Conservation (phyloP, 2,329 filamentous ascomycete species). For the Pezicula carpinea region DNA sequence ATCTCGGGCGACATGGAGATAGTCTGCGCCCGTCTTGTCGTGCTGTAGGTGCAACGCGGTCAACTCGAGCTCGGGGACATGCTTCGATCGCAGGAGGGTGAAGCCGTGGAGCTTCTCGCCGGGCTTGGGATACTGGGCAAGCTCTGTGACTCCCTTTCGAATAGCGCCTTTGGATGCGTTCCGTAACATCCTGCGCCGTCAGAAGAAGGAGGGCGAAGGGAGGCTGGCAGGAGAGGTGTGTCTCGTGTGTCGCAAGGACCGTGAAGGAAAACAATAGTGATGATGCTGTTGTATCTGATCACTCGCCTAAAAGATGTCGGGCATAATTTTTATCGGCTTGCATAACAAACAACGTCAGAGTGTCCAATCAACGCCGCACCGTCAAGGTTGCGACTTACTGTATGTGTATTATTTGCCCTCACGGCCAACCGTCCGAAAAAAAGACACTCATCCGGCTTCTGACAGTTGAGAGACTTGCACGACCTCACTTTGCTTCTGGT, state of each 20-base stretch:
- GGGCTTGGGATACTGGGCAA: constrained; percentile 69
- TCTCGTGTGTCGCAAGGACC: not conserved
- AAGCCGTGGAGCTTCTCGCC: constrained; percentile 92
- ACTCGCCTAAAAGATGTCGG: constrained; percentile 1
- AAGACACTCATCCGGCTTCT: no score
- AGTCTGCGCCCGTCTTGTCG: constrained; percentile 93
- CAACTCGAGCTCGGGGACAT: constrained; percentile 89
- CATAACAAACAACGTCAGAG: constrained; percentile 3
- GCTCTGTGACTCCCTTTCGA: constrained; percentile 66
- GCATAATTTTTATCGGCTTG: not conserved
- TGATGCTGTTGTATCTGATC: not conserved
- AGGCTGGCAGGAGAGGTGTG: not conserved
- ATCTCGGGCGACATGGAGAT: constrained; percentile 89
- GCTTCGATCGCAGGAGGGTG: constrained; percentile 81
- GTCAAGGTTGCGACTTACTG: not conserved
- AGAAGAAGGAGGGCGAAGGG: not conserved
- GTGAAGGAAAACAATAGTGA: not conserved
- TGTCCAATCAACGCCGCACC: not conserved
- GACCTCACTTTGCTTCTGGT: no score
- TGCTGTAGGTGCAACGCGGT: constrained; percentile 88
- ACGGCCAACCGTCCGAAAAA: not conserved
- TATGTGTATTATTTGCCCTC: not conserved
- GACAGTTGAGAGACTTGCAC: no score
- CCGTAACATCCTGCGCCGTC: constrained; percentile 40
- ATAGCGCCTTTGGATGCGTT: constrained; percentile 43